phyloP scores from a whole-genome alignment of 2,329 filamentous ascomycete genomes.

The Cercospora zeina region DNA sequence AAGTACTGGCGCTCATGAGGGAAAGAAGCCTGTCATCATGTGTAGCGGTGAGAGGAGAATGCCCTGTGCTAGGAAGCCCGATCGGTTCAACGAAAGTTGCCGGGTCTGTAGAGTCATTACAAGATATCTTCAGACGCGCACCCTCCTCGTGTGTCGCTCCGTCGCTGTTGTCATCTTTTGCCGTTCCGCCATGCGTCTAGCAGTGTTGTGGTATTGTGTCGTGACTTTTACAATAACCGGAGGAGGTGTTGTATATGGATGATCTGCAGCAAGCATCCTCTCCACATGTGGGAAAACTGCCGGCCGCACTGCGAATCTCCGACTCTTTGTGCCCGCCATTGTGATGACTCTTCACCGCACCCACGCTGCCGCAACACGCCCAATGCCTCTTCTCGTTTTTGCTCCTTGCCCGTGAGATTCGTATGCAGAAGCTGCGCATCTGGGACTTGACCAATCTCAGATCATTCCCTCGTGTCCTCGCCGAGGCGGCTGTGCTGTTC shows the following conservation, averaged over 20 bases:
- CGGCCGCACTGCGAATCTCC: neutral
- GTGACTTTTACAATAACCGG: neutral
- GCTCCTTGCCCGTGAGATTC: conserved; percentile 9
- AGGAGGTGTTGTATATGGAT: neutral
- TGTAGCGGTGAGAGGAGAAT: conserved; percentile 71
- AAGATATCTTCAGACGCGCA: conserved; percentile 23
- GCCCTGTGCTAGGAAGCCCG: conserved; percentile 72
- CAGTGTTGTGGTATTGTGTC: neutral
- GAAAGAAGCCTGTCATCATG: conserved; percentile 85
- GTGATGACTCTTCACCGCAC: conserved; percentile 15
- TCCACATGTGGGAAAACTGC: conserved; percentile 6
- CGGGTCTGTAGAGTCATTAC: conserved; percentile 34
- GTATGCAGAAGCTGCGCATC: conserved; percentile 38
- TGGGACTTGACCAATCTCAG: conserved; percentile 37
- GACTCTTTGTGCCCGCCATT: conserved; percentile 20
- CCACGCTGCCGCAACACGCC: neutral
- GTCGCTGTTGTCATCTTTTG: neutral
- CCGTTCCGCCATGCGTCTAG: neutral
- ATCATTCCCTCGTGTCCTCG: conserved; percentile 33
- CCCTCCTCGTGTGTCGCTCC: neutral
- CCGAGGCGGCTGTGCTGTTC: conserved; percentile 32
- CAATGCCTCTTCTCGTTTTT: conserved; percentile 9
- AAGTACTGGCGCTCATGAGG: conserved; percentile 82
- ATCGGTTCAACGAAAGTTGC: conserved; percentile 36
- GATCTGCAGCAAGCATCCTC: conserved; percentile 11